Base-by-base conservation (phyloP, 257 asterid genomes). In the Fraxinus anomala region DNA sequence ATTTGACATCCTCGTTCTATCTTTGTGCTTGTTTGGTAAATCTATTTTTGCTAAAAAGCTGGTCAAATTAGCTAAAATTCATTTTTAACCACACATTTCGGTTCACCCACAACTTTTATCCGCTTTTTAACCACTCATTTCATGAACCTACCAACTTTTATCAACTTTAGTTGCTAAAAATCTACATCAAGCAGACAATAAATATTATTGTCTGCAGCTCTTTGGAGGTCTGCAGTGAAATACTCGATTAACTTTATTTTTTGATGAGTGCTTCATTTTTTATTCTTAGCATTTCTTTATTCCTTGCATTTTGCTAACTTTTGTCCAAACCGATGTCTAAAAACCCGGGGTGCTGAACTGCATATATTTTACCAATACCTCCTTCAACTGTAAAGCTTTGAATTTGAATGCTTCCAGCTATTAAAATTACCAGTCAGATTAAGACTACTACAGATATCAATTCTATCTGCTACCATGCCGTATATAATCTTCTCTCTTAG, bases 131-230 rank as follows among this genome's bases (percentile, higher is more conserved):
- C 51, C 4, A 2, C 51, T 2, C 51, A 42, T 42, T 42, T 42
- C 51, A 42, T 42, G 17, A 14, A 11, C 51, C 51, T 3, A 42
- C 17, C 51, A 2, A 42, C 4, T 42, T 42, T 42, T 11, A 42
- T 11, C 51, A 42, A 12, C 51, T 42, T 11, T 12, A 12, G 16
- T 42, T 42, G 51, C 51, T 42, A 11, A 42, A 42, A 42, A 12
- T 42, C 51, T 42, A 42, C 4, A 2, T 40, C 49, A 42, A 42
- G 51, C 51, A 2, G 51, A 16, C 51, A 11, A 39, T 33, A 28
- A 63, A 66, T 76, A 47, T 54, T 70, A 30, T 40, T 31, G 39
- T 59, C 78, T 73, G 70, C 24, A 72, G 21, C 73, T 79, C 69
- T 72, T 36, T 73, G 9, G 54, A 28, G 59, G 5, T 39, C 36